phyloP scores from a whole-genome alignment of 495 filamentous ascomycete genomes.

The Aspergillus incahuasiensis region DNA sequence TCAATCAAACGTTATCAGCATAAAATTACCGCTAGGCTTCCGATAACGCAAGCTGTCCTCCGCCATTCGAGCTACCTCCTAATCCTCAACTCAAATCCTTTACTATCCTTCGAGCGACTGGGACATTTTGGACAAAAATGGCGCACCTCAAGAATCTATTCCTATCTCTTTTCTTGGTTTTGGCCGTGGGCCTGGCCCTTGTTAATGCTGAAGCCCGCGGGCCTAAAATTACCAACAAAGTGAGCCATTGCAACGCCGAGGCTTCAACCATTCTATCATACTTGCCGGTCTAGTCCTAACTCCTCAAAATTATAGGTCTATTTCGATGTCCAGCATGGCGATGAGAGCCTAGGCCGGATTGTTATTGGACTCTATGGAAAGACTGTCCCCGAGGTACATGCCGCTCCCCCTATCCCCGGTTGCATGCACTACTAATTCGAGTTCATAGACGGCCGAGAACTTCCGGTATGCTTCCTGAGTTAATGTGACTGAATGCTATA shows the following conservation, averaged over 20 bases:
- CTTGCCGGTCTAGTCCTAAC: background rate
- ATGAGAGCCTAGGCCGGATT: conserved; percentile 75
- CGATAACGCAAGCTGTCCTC: conserved; percentile 43
- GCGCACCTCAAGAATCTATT: conserved; percentile 47
- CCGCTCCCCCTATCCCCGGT: background rate
- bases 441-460: conserved; percentile 79
- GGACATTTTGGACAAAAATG: conserved; percentile 34
- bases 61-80: conserved; percentile 14
- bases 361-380: conserved; percentile 96
- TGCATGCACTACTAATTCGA: conserved; percentile 9
- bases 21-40: conserved; percentile 19
- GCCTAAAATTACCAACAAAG: conserved; percentile 95
- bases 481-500: too few relatives aligned
- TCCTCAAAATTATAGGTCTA: conserved; percentile 55
- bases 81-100: conserved; percentile 9
- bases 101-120: conserved; percentile 6
- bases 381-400: conserved; percentile 80
- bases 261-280: background rate
- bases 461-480: conserved; percentile 58
- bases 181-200: conserved; percentile 59
- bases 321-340: conserved; percentile 92
- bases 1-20: conserved; percentile 1
- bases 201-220: conserved; percentile 76
- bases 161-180: conserved; percentile 67
- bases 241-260: conserved; percentile 18